Percentiles rank a stretch among this genome's conserved stretches.
These are phyloP conservation scores for Boletus calvinii DNA, from an alignment of 1,284 basidiomycete species.

Conservation along the genomic window DNA sequence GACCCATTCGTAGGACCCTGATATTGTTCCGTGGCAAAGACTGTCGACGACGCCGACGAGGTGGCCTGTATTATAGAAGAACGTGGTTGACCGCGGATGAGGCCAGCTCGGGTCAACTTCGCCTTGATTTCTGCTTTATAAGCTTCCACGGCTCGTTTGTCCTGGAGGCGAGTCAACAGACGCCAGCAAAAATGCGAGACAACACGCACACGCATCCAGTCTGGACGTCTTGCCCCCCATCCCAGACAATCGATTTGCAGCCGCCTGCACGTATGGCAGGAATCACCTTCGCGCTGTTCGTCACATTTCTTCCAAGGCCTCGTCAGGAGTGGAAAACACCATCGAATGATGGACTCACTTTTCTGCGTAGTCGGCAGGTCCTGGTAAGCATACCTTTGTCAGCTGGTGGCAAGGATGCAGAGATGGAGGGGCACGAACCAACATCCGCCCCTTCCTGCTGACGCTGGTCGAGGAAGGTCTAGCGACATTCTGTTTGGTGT, in stretches of 20 bases:
- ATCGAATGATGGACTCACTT: conserved; percentile 44
- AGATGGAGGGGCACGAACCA: conserved; percentile 49
- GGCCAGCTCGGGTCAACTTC: conserved; percentile 68
- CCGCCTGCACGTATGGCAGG: conserved; percentile 75
- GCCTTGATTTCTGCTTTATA: conserved; percentile 84
- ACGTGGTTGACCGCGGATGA: conserved; percentile 77
- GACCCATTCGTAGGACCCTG: conserved; percentile 25
- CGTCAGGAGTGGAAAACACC: conserved; percentile 5
- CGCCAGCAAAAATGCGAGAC: conserved; percentile 8
- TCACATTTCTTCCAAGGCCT: conserved; percentile 67
- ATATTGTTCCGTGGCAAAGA: conserved; percentile 35
- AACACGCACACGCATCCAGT: conserved; percentile 76
- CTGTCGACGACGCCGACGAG: conserved; percentile 31
- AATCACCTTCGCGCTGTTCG: conserved; percentile 72
- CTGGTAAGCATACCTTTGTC: conserved; percentile 37
- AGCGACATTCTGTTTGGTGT: conserved; percentile 50
- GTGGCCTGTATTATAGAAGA: conserved; percentile 45
- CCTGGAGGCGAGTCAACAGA: conserved; percentile 42
- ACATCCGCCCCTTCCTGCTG: conserved; percentile 68
- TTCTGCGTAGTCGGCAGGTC: conserved; percentile 78
- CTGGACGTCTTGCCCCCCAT: conserved; percentile 76
- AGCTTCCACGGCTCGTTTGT: conserved; percentile 75
- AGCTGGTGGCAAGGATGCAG: conserved; percentile 7
- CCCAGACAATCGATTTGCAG: conserved; percentile 75
- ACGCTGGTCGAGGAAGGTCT: conserved; percentile 52